phyloP scores from a whole-genome alignment of 2,329 filamentous ascomycete species.

The Sclerotinia sclerotiorum region DNA sequence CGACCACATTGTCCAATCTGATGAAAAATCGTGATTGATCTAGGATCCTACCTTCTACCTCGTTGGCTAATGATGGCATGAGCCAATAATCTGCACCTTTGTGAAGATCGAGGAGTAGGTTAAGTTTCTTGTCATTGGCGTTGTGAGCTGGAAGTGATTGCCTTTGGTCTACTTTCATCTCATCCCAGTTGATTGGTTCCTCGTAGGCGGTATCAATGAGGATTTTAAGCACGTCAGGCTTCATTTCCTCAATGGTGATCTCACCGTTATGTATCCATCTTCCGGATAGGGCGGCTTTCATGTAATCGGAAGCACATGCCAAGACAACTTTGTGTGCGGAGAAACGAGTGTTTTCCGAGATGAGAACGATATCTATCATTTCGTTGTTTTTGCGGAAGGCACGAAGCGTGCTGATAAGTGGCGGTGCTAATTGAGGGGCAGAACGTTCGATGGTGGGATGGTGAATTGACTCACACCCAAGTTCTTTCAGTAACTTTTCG shows the following conservation, averaged over 20 bases:
- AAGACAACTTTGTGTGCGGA: slow-evolving; percentile 7
- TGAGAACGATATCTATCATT: slow-evolving; percentile 13
- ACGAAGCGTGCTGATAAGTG: slow-evolving; percentile 19
- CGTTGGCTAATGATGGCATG: slow-evolving; percentile 27
- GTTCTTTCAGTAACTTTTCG: slow-evolving; percentile 30
- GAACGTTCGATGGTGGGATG: slow-evolving; percentile 30
- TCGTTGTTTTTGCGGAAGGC: background rate
- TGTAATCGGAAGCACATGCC: slow-evolving; percentile 3
- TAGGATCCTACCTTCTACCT: slow-evolving; percentile 33
- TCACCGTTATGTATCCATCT: background rate
- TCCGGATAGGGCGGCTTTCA: background rate
- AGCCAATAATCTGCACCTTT: slow-evolving; percentile 34
- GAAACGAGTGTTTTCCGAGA: background rate
- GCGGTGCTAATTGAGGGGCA: background rate
- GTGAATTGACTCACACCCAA: slow-evolving; percentile 33
- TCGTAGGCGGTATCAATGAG: slow-evolving; percentile 15
- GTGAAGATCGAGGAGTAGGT: slow-evolving; percentile 32
- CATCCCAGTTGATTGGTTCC: slow-evolving; percentile 4
- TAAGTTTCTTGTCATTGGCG: slow-evolving; percentile 28
- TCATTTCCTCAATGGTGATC: background rate
- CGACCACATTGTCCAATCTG: slow-evolving; percentile 31
- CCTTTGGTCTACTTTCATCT: slow-evolving; percentile 21
- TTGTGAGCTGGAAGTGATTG: slow-evolving; percentile 23
- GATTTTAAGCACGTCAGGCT: background rate
- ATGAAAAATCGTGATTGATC: slow-evolving; percentile 27